These are phyloP conservation scores for Stephanodiscus triporus DNA, from an alignment of 108 stramenopile genomes.

Conservation along the genomic window DNA sequence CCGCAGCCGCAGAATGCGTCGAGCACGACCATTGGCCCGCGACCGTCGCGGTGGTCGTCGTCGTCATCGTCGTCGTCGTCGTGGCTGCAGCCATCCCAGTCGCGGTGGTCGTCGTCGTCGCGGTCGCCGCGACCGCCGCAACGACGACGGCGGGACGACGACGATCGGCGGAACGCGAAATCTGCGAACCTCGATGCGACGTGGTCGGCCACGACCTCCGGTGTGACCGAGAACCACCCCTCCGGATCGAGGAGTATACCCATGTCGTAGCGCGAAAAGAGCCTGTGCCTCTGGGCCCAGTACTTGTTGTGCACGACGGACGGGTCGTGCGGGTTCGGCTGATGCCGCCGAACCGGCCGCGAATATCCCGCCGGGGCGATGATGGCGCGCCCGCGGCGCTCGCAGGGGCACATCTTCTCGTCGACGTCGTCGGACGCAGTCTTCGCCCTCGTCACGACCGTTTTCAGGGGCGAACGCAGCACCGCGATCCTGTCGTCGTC, in stretches of 20 bases:
- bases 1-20: constrained; percentile 96
- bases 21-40: constrained; percentile 64
- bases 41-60: constrained; percentile 13
- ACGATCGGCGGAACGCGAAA: too few species aligned
- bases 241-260: constrained; percentile 92
- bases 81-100: background rate
- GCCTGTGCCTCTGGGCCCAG: constrained; percentile 92
- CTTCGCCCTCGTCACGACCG: constrained; percentile 43
- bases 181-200: constrained; percentile 75
- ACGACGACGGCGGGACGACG: too few species aligned
- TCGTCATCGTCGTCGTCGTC: background rate
- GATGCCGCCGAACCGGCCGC: too few species aligned
- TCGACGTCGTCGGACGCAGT: constrained; percentile 4
- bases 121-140: too few species aligned
- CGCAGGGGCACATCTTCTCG: constrained; percentile 37
- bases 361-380: too few species aligned
- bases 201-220: constrained; percentile 92
- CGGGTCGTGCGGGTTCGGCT: constrained; percentile 74
- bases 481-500: constrained; percentile 28
- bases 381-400: too few species aligned
- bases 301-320: constrained; percentile 88
- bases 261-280: constrained; percentile 90
- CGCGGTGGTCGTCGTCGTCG: background rate
- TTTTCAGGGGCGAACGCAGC: constrained; percentile 44
- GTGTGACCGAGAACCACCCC: constrained; percentile 97